A percentile compares a stretch with the other conserved stretches of the same genome.
Conservation (phyloP, 1,284 basidiomycete species). For the Trichosporon inkin region DNA sequence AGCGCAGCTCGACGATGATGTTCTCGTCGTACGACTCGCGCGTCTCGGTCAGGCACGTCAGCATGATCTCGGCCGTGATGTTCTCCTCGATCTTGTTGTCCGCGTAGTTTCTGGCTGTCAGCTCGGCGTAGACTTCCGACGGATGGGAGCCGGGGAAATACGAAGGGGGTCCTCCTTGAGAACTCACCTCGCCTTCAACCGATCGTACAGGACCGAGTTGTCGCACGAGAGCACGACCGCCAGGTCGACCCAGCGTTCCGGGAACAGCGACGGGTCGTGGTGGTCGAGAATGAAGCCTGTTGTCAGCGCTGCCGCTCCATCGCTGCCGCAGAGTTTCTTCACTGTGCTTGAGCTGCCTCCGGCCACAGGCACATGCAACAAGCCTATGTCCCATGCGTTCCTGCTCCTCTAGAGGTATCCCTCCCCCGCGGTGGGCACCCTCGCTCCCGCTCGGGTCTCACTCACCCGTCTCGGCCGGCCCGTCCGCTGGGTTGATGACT, state of each 20-base stretch:
- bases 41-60: constrained; percentile 84
- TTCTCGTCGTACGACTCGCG: constrained; percentile 75
- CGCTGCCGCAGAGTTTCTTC: too few species aligned
- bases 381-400: too few species aligned
- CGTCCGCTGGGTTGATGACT: constrained; percentile 45
- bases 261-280: constrained; percentile 93
- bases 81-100: constrained; percentile 97
- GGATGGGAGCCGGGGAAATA: too few species aligned
- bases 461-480: constrained; percentile 42
- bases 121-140: too few species aligned
- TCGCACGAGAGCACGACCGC: constrained; percentile 89
- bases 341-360: too few species aligned
- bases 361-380: too few species aligned
- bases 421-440: too few species aligned
- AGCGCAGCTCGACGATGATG: constrained; percentile 80
- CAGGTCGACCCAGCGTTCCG: constrained; percentile 95
- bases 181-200: constrained; percentile 85
- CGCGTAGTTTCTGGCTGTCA: constrained; percentile 66
- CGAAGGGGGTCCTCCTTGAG: not conserved
- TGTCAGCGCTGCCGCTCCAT: constrained; percentile 3
- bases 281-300: constrained; percentile 90
- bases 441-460: not conserved
- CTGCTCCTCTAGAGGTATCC: too few species aligned
- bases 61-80: constrained; percentile 98
- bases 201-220: constrained; percentile 83